Evolutionary conservation across 176 grass and related monocot genomes (phyloP).

Genomic region (Oryza coarctata): DNA sequence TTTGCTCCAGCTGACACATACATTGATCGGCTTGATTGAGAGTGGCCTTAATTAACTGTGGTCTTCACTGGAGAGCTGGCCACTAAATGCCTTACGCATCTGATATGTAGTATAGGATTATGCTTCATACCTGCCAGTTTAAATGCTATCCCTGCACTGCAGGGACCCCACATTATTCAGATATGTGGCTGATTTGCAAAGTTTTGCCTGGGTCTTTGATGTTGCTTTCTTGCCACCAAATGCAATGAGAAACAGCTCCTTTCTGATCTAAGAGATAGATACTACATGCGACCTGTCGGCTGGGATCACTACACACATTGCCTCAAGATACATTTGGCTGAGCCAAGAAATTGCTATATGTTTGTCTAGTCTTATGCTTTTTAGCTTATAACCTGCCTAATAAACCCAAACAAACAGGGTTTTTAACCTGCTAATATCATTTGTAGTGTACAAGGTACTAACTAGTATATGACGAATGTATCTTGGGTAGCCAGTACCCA

Average conservation of each 20-base stretch:
- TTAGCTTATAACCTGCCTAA: neutral
- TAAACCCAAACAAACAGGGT: neutral
- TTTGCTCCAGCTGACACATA: neutral
- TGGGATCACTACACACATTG: neutral
- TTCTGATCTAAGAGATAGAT: neutral
- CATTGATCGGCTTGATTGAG: neutral
- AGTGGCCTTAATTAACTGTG: neutral
- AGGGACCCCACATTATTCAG: slow-evolving; percentile 1
- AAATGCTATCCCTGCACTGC: slow-evolving; percentile 14
- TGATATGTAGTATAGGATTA: neutral
- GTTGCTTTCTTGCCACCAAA: slow-evolving; percentile 23
- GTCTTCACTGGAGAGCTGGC: neutral
- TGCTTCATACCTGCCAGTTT: slow-evolving; percentile 13
- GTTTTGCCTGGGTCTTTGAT: neutral
- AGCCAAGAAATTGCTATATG: no score
- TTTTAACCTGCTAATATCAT: neutral
- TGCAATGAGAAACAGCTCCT: neutral
- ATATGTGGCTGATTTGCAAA: slow-evolving; percentile 17
- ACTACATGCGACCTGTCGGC: neutral
- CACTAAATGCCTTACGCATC: slow-evolving; percentile 14
- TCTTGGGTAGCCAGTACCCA: neutral
- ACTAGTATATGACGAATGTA: neutral
- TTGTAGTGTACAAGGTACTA: no score
- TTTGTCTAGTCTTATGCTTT: no score
- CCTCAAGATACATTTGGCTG: neutral